Evolutionary conservation across 2,329 filamentous ascomycete genomes (phyloP), one percentile per base, ranked within the genome.

Genomic region (Clathrospora elynae): DNA sequence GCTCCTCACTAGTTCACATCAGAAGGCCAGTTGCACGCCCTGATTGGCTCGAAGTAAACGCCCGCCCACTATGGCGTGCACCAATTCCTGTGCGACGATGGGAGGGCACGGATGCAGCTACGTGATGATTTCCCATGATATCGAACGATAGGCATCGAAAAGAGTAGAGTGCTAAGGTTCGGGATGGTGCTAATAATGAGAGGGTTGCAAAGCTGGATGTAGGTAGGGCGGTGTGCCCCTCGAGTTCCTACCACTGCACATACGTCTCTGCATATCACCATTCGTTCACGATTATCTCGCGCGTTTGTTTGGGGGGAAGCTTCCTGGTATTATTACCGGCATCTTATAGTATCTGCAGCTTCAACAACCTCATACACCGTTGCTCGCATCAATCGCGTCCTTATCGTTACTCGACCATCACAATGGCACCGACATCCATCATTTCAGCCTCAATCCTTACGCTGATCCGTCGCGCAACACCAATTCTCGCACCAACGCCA

Each of bases 61-160:
- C 48, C 48, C 38, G 19, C 46, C 49, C 28, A 51, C 44, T 49
- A 44, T 51, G 46, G 44, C 38, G 37, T 25, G 43, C 52, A 42
- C 54, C 54, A 57, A 50, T 53, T 48, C 37, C 42, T 42, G 46
- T 48, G 44, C 54, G 37, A 57, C 53, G 45, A 51, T 14, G 23
- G 19, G 16, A 11, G 10, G 11, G 6, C n/a, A 8, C 14, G 14
- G 11, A n/a, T 26, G 28, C 23, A 16, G 22, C 20, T 22, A 28
- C 22, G 26, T 7, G 11, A 9, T 38, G 28, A 39, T 39, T 22
- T 35, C 31, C 43, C 35, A 34, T 33, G 16, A 24, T 26, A 33
- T 20, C 36, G 25, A 35, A n/a, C 18, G 19, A 19, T n/a, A 20
- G 31, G 34, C 3, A 35, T 25, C 18, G 13, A 26, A 31, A 33